These are phyloP conservation scores for Chaetomium strumarium DNA, from an alignment of 2,329 filamentous ascomycete genomes.

Conservation along the genomic window DNA sequence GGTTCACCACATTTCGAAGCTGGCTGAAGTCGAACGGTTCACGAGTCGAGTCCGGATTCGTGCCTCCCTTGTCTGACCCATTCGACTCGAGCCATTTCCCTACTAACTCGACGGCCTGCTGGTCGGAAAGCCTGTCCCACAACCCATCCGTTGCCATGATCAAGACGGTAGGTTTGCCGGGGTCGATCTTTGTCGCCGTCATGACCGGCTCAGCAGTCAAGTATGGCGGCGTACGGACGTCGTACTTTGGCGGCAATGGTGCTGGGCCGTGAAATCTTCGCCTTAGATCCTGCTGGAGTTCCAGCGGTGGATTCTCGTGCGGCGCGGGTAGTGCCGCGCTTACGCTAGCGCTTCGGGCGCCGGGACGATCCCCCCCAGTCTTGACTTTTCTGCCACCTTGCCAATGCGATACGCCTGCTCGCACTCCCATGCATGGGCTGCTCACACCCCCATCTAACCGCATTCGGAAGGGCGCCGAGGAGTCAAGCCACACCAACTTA, in stretches of 20 bases:
- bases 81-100: slow-evolving; percentile 43
- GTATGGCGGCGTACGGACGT: slow-evolving; percentile 53
- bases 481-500: too few species aligned
- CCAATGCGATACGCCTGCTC: too few species aligned
- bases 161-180: slow-evolving; percentile 45
- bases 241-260: too few species aligned
- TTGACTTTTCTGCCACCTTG: too few species aligned
- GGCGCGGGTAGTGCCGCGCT: too few species aligned
- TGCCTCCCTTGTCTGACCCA: slow-evolving; percentile 19
- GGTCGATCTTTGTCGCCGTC: slow-evolving; percentile 47
- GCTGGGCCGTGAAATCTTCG: too few species aligned
- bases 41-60: slow-evolving; percentile 9
- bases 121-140: slow-evolving; percentile 55
- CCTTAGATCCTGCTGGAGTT: background rate
- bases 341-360: too few species aligned
- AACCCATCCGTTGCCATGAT: slow-evolving; percentile 63
- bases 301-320: too few species aligned
- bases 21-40: slow-evolving; percentile 12
- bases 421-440: too few species aligned
- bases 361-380: too few species aligned
- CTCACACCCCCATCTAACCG: too few species aligned
- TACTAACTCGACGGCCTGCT: slow-evolving; percentile 52
- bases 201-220: slow-evolving; percentile 62
- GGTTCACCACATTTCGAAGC: slow-evolving; percentile 21
- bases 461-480: too few species aligned